Base-by-base conservation (phyloP, 257 asterid genomes). In the Oldenlandia corymbosa region DNA sequence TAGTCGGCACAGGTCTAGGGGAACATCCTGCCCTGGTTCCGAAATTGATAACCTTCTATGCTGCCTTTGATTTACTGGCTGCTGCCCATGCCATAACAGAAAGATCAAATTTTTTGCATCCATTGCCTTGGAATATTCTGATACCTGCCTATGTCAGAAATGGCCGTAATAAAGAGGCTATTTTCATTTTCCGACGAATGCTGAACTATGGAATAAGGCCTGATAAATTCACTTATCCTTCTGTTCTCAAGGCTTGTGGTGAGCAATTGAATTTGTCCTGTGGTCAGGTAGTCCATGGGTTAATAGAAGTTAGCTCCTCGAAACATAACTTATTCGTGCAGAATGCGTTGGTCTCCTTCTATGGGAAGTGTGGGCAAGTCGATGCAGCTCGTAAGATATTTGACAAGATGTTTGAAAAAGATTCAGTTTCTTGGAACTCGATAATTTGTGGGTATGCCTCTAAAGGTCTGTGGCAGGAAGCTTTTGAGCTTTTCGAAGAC, bases 181-280 rank as follows among this genome's bases (percentile, higher is more conserved):
- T 88, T 11, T 21, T 16, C 50, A 80, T 79, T 53, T 91, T 80
- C 75, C 73, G 78, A 61, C 73, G 81, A 63, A 88, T 88, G 96
- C 66, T 75, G 26, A 54, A 17, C 62, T 79, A 71, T 60, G 72
- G 82, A 73, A 75, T 82, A 57, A 73, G 72, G 26, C 88, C 92
- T 10, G 95, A 91, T 79, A 65, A 64, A 48, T 91, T 73, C 68
- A 88, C 94, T 42, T 91, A 83, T 73, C 95, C 98, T 26, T 85
- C 95, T 45, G 81, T 91, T 61, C 83, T 91, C 51, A 91, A 88
- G 85, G 96, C 91, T 55, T 86, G 95, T 71, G 94, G 94, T n/a
- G 90, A 81, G 68, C 91, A 62, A 58, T 75, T 74, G 42, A 68
- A 81, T 82, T 73, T 91, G 60, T 75, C 67, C 61, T 76, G 76